Conservation (phyloP, 768 basidiomycete genomes). For the Rhizopogon salebrosus region DNA sequence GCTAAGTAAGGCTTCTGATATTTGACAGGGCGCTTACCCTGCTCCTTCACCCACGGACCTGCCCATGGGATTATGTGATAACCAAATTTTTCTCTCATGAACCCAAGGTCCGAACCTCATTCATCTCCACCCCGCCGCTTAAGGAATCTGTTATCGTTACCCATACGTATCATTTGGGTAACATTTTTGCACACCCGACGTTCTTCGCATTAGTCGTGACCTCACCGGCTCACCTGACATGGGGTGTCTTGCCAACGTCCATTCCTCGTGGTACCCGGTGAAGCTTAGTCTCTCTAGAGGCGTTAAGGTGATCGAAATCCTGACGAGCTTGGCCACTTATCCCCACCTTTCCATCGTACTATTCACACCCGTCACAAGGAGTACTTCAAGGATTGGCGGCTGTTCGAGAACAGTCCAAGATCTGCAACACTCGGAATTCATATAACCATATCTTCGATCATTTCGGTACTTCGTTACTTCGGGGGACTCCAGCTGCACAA, state of each 20-base stretch:
- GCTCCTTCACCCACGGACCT: not conserved
- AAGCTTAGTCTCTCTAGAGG: not conserved
- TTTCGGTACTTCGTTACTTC: too few relatives aligned
- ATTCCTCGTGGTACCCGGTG: not conserved
- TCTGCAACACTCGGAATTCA: not conserved
- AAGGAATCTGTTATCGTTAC: not conserved
- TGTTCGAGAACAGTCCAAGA: not conserved
- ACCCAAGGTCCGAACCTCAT: not conserved
- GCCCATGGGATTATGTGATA: not conserved
- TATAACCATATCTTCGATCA: not conserved
- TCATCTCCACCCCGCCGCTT: slow-evolving; percentile 6
- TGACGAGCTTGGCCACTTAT: too few relatives aligned
- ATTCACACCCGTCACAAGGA: too few relatives aligned
- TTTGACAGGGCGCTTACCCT: too few relatives aligned
- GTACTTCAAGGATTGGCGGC: not conserved
- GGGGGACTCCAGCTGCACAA: not conserved
- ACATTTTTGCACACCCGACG: not conserved
- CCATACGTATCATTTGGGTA: not conserved
- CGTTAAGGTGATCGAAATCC: not conserved
- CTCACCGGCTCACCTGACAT: not conserved
- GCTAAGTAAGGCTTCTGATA: not conserved
- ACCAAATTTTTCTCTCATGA: not conserved
- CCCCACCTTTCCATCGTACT: not conserved
- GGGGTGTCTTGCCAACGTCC: not conserved
- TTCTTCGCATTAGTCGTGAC: not conserved